phyloP scores from a whole-genome alignment of 73 alveolate genomes.

The Uronychia setigera region DNA sequence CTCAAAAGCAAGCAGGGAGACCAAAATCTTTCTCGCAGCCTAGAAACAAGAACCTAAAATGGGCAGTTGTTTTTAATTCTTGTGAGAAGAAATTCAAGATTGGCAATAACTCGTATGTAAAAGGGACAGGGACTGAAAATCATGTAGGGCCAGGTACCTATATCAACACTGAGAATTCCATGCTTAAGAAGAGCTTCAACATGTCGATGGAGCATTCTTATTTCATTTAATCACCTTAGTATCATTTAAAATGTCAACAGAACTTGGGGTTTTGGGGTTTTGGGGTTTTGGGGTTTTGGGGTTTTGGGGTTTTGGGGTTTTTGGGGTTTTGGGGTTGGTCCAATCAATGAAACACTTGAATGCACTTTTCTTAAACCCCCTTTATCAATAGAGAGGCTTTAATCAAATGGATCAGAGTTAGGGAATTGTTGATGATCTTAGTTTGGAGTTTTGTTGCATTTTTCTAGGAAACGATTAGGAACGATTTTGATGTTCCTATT shows the following conservation, averaged over 20 bases:
- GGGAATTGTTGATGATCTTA: neutral
- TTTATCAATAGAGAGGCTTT: neutral
- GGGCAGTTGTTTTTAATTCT: slow-evolving; percentile 55
- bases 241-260: no score
- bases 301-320: neutral
- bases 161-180: slow-evolving; percentile 54
- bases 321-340: neutral
- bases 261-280: no score
- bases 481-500: neutral
- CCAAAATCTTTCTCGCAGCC: slow-evolving; percentile 55
- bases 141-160: slow-evolving; percentile 70
- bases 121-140: slow-evolving; percentile 39
- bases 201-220: slow-evolving; percentile 62
- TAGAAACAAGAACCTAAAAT: slow-evolving; percentile 47
- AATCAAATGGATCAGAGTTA: no score
- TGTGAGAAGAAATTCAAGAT: slow-evolving; percentile 62
- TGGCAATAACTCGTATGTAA: slow-evolving; percentile 41
- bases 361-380: neutral
- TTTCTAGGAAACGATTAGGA: neutral
- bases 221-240: neutral
- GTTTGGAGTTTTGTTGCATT: neutral
- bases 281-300: neutral
- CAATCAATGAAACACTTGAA: neutral
- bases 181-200: slow-evolving; percentile 66
- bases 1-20: slow-evolving; percentile 19